phyloP scores from a whole-genome alignment of 2,329 filamentous ascomycete species.

The Neophaeococcomyces aloes region DNA sequence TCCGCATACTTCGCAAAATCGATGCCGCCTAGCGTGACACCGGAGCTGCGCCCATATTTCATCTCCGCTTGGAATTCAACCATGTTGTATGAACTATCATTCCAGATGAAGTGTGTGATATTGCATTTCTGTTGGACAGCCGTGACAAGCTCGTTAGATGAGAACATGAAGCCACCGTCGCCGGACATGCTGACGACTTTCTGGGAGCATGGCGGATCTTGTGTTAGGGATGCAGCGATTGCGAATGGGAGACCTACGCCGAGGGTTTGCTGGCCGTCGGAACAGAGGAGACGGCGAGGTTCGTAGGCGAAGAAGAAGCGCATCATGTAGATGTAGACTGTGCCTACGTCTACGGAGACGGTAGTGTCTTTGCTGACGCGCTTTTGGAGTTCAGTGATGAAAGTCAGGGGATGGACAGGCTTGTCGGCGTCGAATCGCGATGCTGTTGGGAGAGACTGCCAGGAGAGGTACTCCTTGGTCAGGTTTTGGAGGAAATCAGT shows the following conservation, averaged over 20 bases:
- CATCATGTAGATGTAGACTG: conserved; percentile 42
- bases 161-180: conserved; percentile 43
- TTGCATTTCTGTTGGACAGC: conserved; percentile 39
- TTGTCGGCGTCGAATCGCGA: conserved; percentile 18
- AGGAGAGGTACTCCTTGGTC: conserved; percentile 29
- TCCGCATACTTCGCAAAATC: conserved; percentile 41
- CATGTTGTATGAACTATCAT: conserved; percentile 42
- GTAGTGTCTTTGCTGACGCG: conserved; percentile 32
- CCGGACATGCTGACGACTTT: conserved; percentile 39
- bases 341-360: conserved; percentile 38
- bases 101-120: conserved; percentile 43
- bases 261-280: conserved; percentile 41
- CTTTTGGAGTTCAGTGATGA: conserved; percentile 35
- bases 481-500: conserved; percentile 27
- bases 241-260: conserved; percentile 41
- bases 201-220: conserved; percentile 32
- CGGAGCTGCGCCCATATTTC: conserved; percentile 38
- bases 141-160: conserved; percentile 36
- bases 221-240: conserved; percentile 36
- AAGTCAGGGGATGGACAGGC: conserved; percentile 37
- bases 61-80: conserved; percentile 43
- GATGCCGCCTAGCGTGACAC: conserved; percentile 37
- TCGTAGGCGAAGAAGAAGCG: conserved; percentile 23
- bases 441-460: conserved; percentile 23
- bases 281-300: conserved; percentile 37